These are phyloP conservation scores for Hyphopichia fennica DNA, from an alignment of 1,139 yeast genomes.

Conservation along the genomic window DNA sequence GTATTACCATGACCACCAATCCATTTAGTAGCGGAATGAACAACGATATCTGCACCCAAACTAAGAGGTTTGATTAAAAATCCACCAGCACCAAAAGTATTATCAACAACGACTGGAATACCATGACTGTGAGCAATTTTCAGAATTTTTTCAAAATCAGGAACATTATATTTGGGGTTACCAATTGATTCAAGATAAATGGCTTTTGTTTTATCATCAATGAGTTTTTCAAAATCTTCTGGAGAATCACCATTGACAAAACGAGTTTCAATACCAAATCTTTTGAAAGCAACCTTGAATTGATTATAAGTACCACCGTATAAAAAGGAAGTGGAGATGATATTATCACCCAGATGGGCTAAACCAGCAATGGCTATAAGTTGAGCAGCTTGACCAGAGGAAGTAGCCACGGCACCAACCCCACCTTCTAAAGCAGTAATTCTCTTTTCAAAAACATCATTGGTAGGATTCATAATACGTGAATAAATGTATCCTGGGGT, in stretches of 20 bases:
- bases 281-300: conserved; percentile 86
- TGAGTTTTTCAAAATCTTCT: conserved; percentile 67
- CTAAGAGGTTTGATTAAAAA: conserved; percentile 80
- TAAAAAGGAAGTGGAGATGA: conserved; percentile 81
- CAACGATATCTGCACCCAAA: conserved; percentile 83
- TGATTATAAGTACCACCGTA: conserved; percentile 98
- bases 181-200: conserved; percentile 89
- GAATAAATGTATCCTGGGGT: conserved; percentile 85
- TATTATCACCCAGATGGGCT: conserved; percentile 87
- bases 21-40: conserved; percentile 97
- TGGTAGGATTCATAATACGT: conserved; percentile 91
- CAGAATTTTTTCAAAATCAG: conserved; percentile 80
- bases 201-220: conserved; percentile 87
- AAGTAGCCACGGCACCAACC: conserved; percentile 82
- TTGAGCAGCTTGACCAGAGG: conserved; percentile 97
- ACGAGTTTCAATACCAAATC: conserved; percentile 80
- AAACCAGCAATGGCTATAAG: conserved; percentile 79
- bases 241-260: conserved; percentile 77
- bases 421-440: conserved; percentile 93
- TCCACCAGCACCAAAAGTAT: conserved; percentile 98
- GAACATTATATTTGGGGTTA: conserved; percentile 90
- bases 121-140: conserved; percentile 85
- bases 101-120: conserved; percentile 90
- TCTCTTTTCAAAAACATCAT: conserved; percentile 85
- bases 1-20: conserved; percentile 98